A percentile compares a stretch with the other conserved stretches of the same genome.
phyloP scores from a whole-genome alignment of 23 red algal species.

The Cyanidiococcus yangmingshanensis region DNA sequence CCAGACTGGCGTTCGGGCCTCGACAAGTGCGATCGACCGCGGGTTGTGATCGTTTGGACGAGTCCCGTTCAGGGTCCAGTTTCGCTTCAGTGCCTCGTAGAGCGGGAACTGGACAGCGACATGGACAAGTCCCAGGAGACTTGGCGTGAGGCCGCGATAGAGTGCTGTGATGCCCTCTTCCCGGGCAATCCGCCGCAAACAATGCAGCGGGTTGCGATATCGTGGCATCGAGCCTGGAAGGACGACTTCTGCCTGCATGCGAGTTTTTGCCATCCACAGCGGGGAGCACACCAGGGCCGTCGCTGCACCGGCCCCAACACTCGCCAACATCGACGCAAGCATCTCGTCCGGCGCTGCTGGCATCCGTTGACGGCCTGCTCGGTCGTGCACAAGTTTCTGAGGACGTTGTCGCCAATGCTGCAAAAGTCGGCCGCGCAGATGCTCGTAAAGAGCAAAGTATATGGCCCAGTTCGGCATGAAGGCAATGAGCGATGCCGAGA shows the following conservation, averaged over 20 bases:
- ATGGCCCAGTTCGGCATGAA: conserved; percentile 97
- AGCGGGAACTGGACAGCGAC: conserved; percentile 83
- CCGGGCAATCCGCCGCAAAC: conserved; percentile 53
- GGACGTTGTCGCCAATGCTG: neutral
- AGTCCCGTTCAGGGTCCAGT: neutral
- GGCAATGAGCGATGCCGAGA: conserved; percentile 68
- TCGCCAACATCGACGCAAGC: conserved; percentile 25
- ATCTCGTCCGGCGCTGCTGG: neutral
- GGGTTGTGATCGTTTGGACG: conserved; percentile 33
- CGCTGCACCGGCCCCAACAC: conserved; percentile 61
- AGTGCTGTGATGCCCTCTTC: conserved; percentile 73
- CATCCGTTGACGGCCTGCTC: neutral
- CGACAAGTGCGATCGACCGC: neutral
- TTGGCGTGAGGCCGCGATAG: conserved; percentile 75
- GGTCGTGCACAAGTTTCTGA: neutral
- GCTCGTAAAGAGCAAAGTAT: conserved; percentile 86
- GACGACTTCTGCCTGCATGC: conserved; percentile 69
- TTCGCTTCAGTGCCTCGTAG: conserved; percentile 63
- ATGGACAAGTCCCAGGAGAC: conserved; percentile 73
- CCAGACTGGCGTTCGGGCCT: neutral
- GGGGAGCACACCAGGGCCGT: conserved; percentile 72
- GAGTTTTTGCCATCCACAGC: conserved; percentile 81
- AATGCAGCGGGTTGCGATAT: conserved; percentile 47
- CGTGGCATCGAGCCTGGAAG: neutral
- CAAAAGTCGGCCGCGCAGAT: conserved; percentile 33